A percentile compares a stretch with the other conserved stretches of the same genome.
Conservation (phyloP, 2,329 filamentous ascomycete genomes). For the Zasmidium cellare region DNA sequence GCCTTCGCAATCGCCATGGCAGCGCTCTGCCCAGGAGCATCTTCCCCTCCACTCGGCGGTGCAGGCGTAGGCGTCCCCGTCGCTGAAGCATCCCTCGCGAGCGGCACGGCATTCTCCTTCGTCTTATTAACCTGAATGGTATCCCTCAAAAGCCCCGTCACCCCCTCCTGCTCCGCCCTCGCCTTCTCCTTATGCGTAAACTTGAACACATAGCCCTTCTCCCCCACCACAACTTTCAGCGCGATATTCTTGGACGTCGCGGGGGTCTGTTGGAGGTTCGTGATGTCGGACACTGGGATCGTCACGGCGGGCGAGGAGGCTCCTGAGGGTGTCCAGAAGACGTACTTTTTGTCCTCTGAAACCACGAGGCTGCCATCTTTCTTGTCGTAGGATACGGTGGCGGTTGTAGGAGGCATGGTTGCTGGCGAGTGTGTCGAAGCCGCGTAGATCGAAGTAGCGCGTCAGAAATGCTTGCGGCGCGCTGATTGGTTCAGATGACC, state of each 20-base stretch:
- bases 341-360: slow-evolving; percentile 67
- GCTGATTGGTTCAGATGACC: background rate
- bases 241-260: slow-evolving; percentile 87
- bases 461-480: background rate
- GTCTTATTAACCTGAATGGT: slow-evolving; percentile 71
- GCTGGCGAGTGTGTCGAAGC: background rate
- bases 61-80: slow-evolving; percentile 23
- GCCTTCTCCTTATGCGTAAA: slow-evolving; percentile 79
- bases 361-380: slow-evolving; percentile 84
- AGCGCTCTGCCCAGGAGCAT: slow-evolving; percentile 32
- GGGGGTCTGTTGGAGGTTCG: slow-evolving; percentile 93
- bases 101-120: slow-evolving; percentile 37
- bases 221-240: slow-evolving; percentile 83
- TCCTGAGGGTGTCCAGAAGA: slow-evolving; percentile 78
- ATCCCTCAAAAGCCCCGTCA: slow-evolving; percentile 78
- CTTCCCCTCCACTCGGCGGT: slow-evolving; percentile 15
- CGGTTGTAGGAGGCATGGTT: slow-evolving; percentile 46
- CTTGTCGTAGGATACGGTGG: slow-evolving; percentile 84
- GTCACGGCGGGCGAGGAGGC: slow-evolving; percentile 66
- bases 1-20: slow-evolving; percentile 79
- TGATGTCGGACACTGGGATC: slow-evolving; percentile 73
- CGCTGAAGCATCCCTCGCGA: slow-evolving; percentile 31
- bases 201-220: slow-evolving; percentile 78
- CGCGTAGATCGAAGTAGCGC: background rate
- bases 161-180: slow-evolving; percentile 76